Base-by-base conservation (phyloP, 352 stramenopile genomes). In the Globisporangium polare region DNA sequence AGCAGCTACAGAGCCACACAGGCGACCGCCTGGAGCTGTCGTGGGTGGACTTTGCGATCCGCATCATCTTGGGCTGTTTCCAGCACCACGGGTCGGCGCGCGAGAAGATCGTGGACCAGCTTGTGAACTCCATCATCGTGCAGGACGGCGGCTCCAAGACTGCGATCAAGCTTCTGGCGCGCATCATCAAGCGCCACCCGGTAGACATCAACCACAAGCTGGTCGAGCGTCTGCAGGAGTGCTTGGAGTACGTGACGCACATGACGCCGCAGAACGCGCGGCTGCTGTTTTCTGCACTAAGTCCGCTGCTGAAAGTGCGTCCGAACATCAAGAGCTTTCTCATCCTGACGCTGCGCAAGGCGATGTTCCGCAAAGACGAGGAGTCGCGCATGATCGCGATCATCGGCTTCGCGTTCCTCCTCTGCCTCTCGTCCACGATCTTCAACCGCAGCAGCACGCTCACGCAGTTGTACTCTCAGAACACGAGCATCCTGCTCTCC, bases 311-410 rank as follows among this genome's bases (percentile, higher is more conserved):
- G 0, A 71, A 73, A 39, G 63, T 66, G 2, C 72, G 79, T 5
- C 63, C 69, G 22, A 62, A 60, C 22, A 62, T 88, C 33, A 81
- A 85, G 55, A 74, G 63, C 22, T 81, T 77, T 43, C 60, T 86
- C 1, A 68, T 88, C 39, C 51, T 86, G 43, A 82, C 75, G 47
- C 65, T 88, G 26, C 74, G 78, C 20, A 88, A 88, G 54, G 73
- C 75, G 2, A 83, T 88, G 76, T 85, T 86, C 60, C 73, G 75
- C 0, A 83, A 83, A 59, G 78, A 86, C 46, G 69, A 75, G 66
- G 43, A 56, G 26, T 81, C 72, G 15, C 63, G 78, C 17, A 82
- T 77, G 51, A 78, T 86, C 26, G 76, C 61, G 5, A 83, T 88
- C 39, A 61, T 72, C 37, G 78, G 78, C 2, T 74, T 88, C 12